Percentiles rank a stretch among this genome's conserved stretches.
phyloP scores from a whole-genome alignment of 83 land plant species.

The Diphasiastrum complanatum region DNA sequence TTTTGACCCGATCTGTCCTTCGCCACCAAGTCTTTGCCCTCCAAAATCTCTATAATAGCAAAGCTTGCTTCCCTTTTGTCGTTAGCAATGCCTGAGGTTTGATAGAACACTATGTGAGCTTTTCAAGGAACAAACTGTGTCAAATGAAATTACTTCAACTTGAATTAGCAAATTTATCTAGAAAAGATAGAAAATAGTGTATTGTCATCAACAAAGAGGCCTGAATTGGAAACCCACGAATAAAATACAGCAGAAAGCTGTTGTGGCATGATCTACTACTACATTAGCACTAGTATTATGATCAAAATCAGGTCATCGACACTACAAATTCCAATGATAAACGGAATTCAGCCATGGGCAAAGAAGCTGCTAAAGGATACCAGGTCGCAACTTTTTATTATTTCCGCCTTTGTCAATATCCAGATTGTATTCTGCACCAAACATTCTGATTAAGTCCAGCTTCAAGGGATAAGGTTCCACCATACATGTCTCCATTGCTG shows the following conservation, averaged over 20 bases:
- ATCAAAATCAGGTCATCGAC: neutral
- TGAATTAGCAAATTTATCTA: neutral
- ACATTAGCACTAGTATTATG: too few species aligned
- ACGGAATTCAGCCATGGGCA: neutral
- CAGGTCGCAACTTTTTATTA: too few species aligned
- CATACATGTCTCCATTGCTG: conserved; percentile 27
- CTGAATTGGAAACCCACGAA: too few species aligned
- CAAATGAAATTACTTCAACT: neutral
- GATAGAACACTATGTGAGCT: neutral
- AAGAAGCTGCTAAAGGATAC: too few species aligned
- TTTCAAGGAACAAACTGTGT: neutral
- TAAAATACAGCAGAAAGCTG: too few species aligned
- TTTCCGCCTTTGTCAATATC: conserved; percentile 20
- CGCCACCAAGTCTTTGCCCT: conserved; percentile 23
- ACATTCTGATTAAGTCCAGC: conserved; percentile 20
- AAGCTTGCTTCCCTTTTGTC: conserved; percentile 18
- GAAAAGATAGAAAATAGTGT: too few species aligned
- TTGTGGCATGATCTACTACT: too few species aligned
- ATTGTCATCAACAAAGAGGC: too few species aligned
- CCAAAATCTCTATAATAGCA: conserved; percentile 33
- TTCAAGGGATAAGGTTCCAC: conserved; percentile 24
- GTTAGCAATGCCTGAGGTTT: conserved; percentile 7
- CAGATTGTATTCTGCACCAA: conserved; percentile 24
- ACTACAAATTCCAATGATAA: neutral
- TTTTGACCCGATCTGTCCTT: conserved; percentile 36